Conservation (phyloP, 192 early-diverging fungal species). For the Coemansia asiatica region DNA sequence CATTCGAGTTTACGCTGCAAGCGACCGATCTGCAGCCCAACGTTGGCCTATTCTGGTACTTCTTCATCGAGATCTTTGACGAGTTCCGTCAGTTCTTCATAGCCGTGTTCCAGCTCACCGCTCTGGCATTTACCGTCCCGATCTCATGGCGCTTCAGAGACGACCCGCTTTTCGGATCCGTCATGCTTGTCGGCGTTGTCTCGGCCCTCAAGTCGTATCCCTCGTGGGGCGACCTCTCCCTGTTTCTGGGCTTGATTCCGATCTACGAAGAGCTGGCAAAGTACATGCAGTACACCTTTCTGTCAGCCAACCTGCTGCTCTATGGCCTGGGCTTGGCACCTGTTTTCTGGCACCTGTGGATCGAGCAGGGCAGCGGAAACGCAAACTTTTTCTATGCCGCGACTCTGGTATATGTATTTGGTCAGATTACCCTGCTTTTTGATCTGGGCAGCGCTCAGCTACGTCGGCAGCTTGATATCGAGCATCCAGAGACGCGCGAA, state of each 20-base stretch:
- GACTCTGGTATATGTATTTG: slow-evolving; percentile 86
- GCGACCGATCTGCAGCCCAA: slow-evolving; percentile 94
- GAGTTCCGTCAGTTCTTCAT: slow-evolving; percentile 94
- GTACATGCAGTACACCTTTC: slow-evolving; percentile 83
- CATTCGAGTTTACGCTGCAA: slow-evolving; percentile 54
- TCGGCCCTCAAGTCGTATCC: slow-evolving; percentile 94
- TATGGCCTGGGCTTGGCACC: slow-evolving; percentile 80
- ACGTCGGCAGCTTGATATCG: slow-evolving; percentile 77
- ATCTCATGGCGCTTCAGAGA: slow-evolving; percentile 73
- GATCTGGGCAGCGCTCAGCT: slow-evolving; percentile 80
- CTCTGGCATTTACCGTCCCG: slow-evolving; percentile 84
- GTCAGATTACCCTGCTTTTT: slow-evolving; percentile 81
- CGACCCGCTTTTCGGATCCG: slow-evolving; percentile 75
- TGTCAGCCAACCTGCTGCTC: slow-evolving; percentile 68
- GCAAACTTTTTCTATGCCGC: slow-evolving; percentile 98
- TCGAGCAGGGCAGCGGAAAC: slow-evolving; percentile 93
- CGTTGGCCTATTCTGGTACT: slow-evolving; percentile 97
- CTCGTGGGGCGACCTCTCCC: slow-evolving; percentile 78
- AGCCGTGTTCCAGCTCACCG: slow-evolving; percentile 91
- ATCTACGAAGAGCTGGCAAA: slow-evolving; percentile 83
- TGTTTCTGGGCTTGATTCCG: slow-evolving; percentile 80
- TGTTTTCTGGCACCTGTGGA: slow-evolving; percentile 93
- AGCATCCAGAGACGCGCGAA: slow-evolving; percentile 41
- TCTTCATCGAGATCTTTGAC: slow-evolving; percentile 99
- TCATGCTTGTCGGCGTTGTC: slow-evolving; percentile 72